A percentile compares a stretch with the other conserved stretches of the same genome.
phyloP scores from a whole-genome alignment of 139 green algal genomes.

The Dunaliella primolecta region DNA sequence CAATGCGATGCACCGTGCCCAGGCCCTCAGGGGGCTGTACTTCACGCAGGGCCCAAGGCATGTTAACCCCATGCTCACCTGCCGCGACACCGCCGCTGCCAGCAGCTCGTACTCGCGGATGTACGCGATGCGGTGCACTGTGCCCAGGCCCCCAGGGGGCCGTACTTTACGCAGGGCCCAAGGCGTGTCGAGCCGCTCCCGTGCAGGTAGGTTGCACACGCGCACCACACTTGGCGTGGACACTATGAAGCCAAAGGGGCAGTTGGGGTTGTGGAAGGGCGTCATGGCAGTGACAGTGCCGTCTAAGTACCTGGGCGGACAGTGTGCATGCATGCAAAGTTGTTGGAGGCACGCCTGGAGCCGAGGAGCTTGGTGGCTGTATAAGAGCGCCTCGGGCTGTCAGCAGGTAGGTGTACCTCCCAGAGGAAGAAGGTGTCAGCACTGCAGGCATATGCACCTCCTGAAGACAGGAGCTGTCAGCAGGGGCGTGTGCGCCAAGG shows the following conservation, averaged over 20 bases:
- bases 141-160: slow-evolving; percentile 38
- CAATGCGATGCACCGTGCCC: slow-evolving; percentile 53
- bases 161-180: slow-evolving; percentile 66
- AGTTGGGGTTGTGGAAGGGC: slow-evolving; percentile 90
- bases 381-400: no score
- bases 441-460: no score
- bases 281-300: slow-evolving; percentile 60
- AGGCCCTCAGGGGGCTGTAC: slow-evolving; percentile 35
- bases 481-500: no score
- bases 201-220: slow-evolving; percentile 74
- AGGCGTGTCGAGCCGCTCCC: slow-evolving; percentile 65
- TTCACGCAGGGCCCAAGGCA: slow-evolving; percentile 26
- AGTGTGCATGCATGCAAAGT: no score
- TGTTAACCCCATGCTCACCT: background rate
- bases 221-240: slow-evolving; percentile 37
- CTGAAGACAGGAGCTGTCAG: no score
- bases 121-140: slow-evolving; percentile 50
- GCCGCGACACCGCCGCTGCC: slow-evolving; percentile 42
- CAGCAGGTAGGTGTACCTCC: no score
- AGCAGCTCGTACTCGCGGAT: slow-evolving; percentile 62
- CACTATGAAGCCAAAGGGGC: slow-evolving; percentile 72
- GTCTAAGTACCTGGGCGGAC: slow-evolving; percentile 16
- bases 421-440: no score
- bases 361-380: no score
- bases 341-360: no score